phyloP scores from a whole-genome alignment of 2,329 filamentous ascomycete genomes.

The Cercospora beticola region DNA sequence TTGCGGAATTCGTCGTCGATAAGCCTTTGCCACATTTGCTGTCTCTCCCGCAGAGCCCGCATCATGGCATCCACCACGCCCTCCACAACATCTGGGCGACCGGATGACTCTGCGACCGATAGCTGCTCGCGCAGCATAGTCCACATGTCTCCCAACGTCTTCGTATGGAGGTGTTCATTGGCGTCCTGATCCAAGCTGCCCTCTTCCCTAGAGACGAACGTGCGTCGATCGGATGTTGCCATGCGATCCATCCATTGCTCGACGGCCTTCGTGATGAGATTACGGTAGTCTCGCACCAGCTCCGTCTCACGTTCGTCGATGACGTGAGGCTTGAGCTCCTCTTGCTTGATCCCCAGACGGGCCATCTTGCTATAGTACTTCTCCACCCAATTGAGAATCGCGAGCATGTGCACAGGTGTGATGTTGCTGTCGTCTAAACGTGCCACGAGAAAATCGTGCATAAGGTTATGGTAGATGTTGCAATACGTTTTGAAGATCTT shows the following conservation, averaged over 20 bases:
- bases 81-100: slow-evolving; percentile 86
- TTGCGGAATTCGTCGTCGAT: slow-evolving; percentile 79
- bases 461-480: slow-evolving; percentile 85
- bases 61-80: slow-evolving; percentile 97
- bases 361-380: slow-evolving; percentile 96
- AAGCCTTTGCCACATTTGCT: slow-evolving; percentile 82
- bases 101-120: slow-evolving; percentile 77
- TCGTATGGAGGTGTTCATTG: slow-evolving; percentile 87
- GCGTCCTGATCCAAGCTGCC: slow-evolving; percentile 84
- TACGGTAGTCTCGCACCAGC: slow-evolving; percentile 87
- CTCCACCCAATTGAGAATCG: slow-evolving; percentile 91
- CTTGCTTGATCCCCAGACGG: slow-evolving; percentile 74
- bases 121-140: slow-evolving; percentile 95
- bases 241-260: slow-evolving; percentile 98
- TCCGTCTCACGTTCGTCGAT: slow-evolving; percentile 88
- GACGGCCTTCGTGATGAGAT: slow-evolving; percentile 90
- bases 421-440: slow-evolving; percentile 81
- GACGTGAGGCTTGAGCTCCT: slow-evolving; percentile 79
- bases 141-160: slow-evolving; percentile 92
- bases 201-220: slow-evolving; percentile 74
- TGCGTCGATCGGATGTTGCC: slow-evolving; percentile 74
- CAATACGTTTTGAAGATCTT: slow-evolving; percentile 89
- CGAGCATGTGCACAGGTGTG: slow-evolving; percentile 82
- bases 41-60: slow-evolving; percentile 75
- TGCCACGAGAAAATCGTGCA: slow-evolving; percentile 88